Percentiles rank a stretch among this genome's conserved stretches.
These are phyloP conservation scores for Geosmithia flava DNA, from an alignment of 2,329 filamentous ascomycete species.

Conservation along the genomic window DNA sequence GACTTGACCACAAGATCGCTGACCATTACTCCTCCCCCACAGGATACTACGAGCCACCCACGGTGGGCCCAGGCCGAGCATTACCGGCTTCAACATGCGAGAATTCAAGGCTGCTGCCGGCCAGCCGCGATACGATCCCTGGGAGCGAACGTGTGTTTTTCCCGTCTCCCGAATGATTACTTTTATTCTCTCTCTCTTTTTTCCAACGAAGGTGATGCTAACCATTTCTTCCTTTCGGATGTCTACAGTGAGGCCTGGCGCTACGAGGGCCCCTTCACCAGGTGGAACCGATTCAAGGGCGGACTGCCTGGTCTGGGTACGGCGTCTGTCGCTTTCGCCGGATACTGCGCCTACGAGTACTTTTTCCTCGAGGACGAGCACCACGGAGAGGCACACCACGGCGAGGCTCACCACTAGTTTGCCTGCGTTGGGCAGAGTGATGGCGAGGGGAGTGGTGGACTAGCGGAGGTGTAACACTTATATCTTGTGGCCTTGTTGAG, in stretches of 20 bases:
- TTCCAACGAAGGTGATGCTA: no score
- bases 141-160: conserved; percentile 47
- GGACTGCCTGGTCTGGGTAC: conserved; percentile 86
- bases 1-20: conserved; percentile 7
- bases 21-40: conserved; percentile 4
- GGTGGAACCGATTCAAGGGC: conserved; percentile 79
- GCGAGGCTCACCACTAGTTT: conserved; percentile 5
- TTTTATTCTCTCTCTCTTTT: neutral
- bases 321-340: conserved; percentile 79
- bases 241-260: conserved; percentile 88
- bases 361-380: conserved; percentile 69
- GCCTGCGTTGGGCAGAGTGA: neutral
- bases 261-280: conserved; percentile 78
- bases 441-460: neutral
- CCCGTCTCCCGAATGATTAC: neutral
- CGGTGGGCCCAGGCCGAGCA: conserved; percentile 50
- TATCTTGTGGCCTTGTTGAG: no score
- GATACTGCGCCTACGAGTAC: conserved; percentile 83
- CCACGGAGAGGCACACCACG: conserved; percentile 35
- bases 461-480: no score
- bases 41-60: conserved; percentile 38
- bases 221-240: no score
- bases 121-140: conserved; percentile 50
- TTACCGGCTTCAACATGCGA: conserved; percentile 85
- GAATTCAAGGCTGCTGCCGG: conserved; percentile 64